These are phyloP conservation scores for Silene latifolia DNA, from an alignment of 148 eudicot genomes.

Conservation along the genomic window DNA sequence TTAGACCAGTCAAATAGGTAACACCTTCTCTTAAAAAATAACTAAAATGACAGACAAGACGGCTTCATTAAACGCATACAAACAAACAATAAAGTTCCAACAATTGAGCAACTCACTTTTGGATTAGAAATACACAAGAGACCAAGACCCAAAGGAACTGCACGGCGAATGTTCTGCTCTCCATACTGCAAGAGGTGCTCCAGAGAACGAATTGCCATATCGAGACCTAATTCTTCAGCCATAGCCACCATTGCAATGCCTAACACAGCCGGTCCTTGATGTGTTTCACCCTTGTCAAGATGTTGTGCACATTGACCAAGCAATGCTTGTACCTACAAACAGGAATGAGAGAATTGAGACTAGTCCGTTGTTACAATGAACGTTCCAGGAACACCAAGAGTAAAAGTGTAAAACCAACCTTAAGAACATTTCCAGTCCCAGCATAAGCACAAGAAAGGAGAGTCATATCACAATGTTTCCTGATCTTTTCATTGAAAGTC, in stretches of 20 bases:
- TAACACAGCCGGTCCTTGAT: slow-evolving; percentile 94
- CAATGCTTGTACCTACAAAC: slow-evolving; percentile 80
- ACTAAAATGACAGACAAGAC: not conserved
- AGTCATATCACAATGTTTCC: slow-evolving; percentile 90
- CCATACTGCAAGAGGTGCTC: slow-evolving; percentile 97
- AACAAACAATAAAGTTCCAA: not conserved
- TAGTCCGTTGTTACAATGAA: not conserved
- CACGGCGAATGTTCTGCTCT: slow-evolving; percentile 84
- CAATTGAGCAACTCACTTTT: slow-evolving; percentile 23
- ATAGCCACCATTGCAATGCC: slow-evolving; percentile 97
- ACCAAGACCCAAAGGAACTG: slow-evolving; percentile 94
- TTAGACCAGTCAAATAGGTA: slow-evolving; percentile 7
- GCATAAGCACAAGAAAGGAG: slow-evolving; percentile 97
- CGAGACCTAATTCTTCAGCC: slow-evolving; percentile 92
- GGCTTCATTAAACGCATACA: not conserved
- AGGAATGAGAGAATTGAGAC: slow-evolving; percentile 2
- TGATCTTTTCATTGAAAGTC: slow-evolving; percentile 83
- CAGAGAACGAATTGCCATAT: slow-evolving; percentile 89
- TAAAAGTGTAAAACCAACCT: slow-evolving; percentile 40
- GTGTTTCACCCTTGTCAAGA: slow-evolving; percentile 84
- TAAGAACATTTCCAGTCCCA: slow-evolving; percentile 94
- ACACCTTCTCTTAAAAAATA: not conserved
- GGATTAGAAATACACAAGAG: slow-evolving; percentile 92
- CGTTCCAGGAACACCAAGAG: not conserved
- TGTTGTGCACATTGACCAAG: slow-evolving; percentile 91